Conservation (phyloP, 2,329 filamentous ascomycete species). For the Chaetomiaceae sp. region DNA sequence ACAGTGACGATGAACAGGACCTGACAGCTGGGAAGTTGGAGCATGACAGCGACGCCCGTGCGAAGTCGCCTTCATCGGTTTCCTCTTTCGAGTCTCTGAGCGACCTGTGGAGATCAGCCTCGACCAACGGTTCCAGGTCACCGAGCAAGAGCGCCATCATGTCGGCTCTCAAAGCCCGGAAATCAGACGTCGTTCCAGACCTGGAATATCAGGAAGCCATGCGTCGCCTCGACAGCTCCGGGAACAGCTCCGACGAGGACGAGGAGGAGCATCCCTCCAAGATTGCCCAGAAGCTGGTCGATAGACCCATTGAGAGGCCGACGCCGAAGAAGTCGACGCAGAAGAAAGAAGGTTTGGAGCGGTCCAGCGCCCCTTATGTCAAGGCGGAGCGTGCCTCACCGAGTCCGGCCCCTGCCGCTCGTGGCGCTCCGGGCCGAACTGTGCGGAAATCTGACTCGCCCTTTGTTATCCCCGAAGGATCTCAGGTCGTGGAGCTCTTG, state of each 20-base stretch:
- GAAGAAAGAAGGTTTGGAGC: neutral
- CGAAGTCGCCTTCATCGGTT: conserved; percentile 16
- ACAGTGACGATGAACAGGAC: neutral
- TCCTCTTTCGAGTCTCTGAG: conserved; percentile 32
- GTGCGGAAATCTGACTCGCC: neutral
- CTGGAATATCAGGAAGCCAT: conserved; percentile 43
- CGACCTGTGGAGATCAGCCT: conserved; percentile 39
- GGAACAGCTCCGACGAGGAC: conserved; percentile 27
- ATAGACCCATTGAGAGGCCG: conserved; percentile 24
- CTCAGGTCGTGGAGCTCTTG: conserved; percentile 37
- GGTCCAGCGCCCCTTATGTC: neutral
- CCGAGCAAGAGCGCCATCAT: conserved; percentile 27
- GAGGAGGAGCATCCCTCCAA: conserved; percentile 22
- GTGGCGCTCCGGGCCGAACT: neutral
- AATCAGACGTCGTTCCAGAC: conserved; percentile 29
- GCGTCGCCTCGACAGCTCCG: conserved; percentile 36
- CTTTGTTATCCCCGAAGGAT: conserved; percentile 34
- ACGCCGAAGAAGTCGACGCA: conserved; percentile 2
- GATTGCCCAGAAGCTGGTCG: conserved; percentile 14
- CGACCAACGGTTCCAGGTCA: conserved; percentile 29
- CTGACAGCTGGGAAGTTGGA: neutral
- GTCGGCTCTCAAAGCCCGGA: conserved; percentile 27
- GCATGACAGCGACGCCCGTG: neutral
- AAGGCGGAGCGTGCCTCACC: conserved; percentile 12
- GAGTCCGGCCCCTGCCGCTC: neutral